These are phyloP conservation scores for Raphanus raphanistrum DNA, from an alignment of 345 rosid species.

Conservation along the genomic window DNA sequence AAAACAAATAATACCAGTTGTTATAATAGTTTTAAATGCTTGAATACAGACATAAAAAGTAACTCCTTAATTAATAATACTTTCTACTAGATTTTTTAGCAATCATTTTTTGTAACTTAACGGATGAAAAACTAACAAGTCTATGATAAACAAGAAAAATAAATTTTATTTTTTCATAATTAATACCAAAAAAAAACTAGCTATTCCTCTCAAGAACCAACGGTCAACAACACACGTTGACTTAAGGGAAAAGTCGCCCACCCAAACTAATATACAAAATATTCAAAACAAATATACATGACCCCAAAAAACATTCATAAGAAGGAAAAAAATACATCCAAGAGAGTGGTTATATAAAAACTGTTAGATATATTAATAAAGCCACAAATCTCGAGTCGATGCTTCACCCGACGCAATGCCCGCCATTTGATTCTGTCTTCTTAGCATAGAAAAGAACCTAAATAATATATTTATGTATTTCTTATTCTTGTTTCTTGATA, in stretches of 20 bases:
- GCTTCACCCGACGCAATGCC: slow-evolving; percentile 13
- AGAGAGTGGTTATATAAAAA: slow-evolving; percentile 18
- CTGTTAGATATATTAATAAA: slow-evolving; percentile 24
- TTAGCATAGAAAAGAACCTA: slow-evolving; percentile 16
- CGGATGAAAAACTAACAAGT: background rate
- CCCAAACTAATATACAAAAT: slow-evolving; percentile 20
- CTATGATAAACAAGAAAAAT: background rate
- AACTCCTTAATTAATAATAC: background rate
- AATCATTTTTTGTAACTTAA: background rate
- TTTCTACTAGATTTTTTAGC: background rate
- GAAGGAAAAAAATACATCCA: background rate
- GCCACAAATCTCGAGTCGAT: slow-evolving; percentile 33
- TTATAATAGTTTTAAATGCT: background rate
- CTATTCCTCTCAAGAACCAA: slow-evolving; percentile 39
- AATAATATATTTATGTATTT: background rate
- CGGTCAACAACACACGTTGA: slow-evolving; percentile 36
- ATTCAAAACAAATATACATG: background rate
- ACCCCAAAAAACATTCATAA: background rate
- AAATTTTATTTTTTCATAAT: slow-evolving; percentile 2
- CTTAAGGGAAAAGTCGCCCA: slow-evolving; percentile 38
- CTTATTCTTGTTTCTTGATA: slow-evolving; percentile 1
- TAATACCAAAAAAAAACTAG: slow-evolving; percentile 20
- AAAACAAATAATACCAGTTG: background rate
- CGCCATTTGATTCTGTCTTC: slow-evolving; percentile 33
- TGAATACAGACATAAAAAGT: background rate